phyloP scores from a whole-genome alignment of 148 eudicot genomes.

The Rheum nobile region DNA sequence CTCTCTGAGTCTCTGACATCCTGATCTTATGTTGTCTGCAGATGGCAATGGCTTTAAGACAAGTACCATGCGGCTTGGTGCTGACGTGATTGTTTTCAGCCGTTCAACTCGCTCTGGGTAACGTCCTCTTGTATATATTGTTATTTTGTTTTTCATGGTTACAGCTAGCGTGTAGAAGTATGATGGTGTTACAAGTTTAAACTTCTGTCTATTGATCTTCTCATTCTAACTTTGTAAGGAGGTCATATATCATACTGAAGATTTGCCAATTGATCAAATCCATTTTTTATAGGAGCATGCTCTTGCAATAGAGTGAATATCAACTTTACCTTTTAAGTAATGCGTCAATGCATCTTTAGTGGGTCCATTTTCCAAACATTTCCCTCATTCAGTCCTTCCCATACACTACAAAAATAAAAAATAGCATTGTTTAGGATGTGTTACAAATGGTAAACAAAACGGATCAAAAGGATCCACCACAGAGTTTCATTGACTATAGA shows the following conservation, averaged over 20 bases:
- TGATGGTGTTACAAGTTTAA: not conserved
- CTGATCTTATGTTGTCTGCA: conserved; percentile 20
- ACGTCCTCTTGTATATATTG: not conserved
- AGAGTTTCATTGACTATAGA: not conserved
- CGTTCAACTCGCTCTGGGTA: conserved; percentile 74
- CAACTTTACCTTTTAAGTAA: not conserved
- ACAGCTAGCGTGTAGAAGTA: not conserved
- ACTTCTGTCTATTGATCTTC: not conserved
- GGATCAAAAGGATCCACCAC: not conserved
- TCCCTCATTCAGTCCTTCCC: not conserved
- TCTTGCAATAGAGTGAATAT: not conserved
- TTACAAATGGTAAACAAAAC: not conserved
- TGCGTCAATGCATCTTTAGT: not conserved
- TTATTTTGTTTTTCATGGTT: not conserved
- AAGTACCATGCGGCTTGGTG: conserved; percentile 97
- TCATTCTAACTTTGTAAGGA: not conserved
- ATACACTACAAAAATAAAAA: not conserved
- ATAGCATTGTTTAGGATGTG: not conserved
- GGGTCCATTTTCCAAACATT: not conserved
- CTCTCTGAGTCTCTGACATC: conserved; percentile 3
- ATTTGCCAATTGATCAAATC: not conserved
- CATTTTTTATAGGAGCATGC: not conserved
- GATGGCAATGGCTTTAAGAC: conserved; percentile 99
- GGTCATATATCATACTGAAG: not conserved
- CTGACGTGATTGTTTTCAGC: conserved; percentile 87